These are phyloP conservation scores for Dactylonectria macrodidyma DNA, from an alignment of 2,329 filamentous ascomycete genomes.

Conservation along the genomic window DNA sequence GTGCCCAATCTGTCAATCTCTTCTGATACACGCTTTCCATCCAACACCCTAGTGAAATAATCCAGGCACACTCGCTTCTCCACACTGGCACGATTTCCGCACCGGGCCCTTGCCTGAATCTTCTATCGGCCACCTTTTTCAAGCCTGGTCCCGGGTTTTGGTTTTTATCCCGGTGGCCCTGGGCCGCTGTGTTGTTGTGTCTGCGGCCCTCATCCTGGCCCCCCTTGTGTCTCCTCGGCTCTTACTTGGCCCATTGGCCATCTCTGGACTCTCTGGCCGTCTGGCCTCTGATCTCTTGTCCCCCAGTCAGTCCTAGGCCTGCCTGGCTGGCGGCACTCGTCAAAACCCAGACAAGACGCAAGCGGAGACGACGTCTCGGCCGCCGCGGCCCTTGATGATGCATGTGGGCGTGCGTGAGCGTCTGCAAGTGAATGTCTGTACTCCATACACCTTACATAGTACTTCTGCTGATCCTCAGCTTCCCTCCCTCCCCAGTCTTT, in stretches of 20 bases:
- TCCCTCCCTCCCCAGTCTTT: conserved; percentile 29
- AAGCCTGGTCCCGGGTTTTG: conserved; percentile 37
- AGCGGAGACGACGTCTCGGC: conserved; percentile 41
- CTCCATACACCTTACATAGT: conserved; percentile 30
- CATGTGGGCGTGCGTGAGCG: conserved; percentile 45
- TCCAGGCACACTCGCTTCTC: conserved; percentile 59
- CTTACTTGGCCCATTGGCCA: conserved; percentile 16
- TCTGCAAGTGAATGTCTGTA: conserved; percentile 44
- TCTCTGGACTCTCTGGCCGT: conserved; percentile 11
- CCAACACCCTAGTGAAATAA: conserved; percentile 58
- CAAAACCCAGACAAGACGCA: conserved; percentile 38
- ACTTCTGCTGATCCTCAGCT: conserved; percentile 41
- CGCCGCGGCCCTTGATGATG: conserved; percentile 46
- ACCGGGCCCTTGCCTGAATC: conserved; percentile 40
- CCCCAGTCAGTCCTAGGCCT: conserved; percentile 9
- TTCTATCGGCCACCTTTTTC: conserved; percentile 32
- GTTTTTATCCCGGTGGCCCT: conserved; percentile 33
- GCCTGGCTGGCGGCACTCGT: conserved; percentile 28
- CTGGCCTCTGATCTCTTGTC: conserved; percentile 19
- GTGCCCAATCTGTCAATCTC: conserved; percentile 51
- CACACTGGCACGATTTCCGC: conserved; percentile 52
- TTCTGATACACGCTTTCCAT: conserved; percentile 59
- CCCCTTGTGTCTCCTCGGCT: conserved; percentile 23
- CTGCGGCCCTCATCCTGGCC: conserved; percentile 23
- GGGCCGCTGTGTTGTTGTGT: conserved; percentile 25